Evolutionary conservation across 371 early-diverging fungal species (phyloP).

Genomic region (Dipsacomyces acuminosporus): DNA sequence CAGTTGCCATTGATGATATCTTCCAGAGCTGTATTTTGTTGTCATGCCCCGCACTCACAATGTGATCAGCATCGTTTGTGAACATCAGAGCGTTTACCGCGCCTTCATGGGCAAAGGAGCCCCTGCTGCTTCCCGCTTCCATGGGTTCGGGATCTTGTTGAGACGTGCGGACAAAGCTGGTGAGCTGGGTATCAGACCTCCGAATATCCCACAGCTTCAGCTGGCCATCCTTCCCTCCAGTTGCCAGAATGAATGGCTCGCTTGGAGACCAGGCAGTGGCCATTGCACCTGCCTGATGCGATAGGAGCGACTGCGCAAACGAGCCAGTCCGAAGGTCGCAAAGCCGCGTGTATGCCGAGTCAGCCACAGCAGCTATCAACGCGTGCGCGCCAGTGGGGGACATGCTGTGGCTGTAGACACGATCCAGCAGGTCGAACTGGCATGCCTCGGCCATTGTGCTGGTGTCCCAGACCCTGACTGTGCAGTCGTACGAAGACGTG

Average conservation of each 20-base stretch:
- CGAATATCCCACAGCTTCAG: constrained; percentile 81
- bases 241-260: constrained; percentile 70
- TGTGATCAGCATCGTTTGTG: constrained; percentile 3
- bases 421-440: constrained; percentile 60
- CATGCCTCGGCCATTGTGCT: constrained; percentile 63
- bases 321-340: constrained; percentile 77
- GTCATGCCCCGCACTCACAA: constrained; percentile 13
- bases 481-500: constrained; percentile 73
- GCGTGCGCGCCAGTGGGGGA: constrained; percentile 69
- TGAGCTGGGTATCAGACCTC: constrained; percentile 52
- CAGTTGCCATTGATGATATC: too few species aligned
- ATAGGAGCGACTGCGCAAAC: constrained; percentile 65
- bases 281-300: constrained; percentile 67
- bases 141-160: neutral
- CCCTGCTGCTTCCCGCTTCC: neutral
- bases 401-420: constrained; percentile 64
- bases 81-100: constrained; percentile 16
- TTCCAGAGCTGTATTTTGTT: constrained; percentile 11
- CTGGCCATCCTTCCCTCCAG: constrained; percentile 68
- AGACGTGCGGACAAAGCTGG: constrained; percentile 42
- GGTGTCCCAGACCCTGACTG: constrained; percentile 84
- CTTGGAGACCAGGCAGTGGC: constrained; percentile 78
- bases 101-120: neutral
- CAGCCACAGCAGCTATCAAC: constrained; percentile 72
- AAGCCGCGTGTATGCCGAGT: constrained; percentile 59